A percentile compares a stretch with the other conserved stretches of the same genome.
Conservation (phyloP, 371 early-diverging fungal species). For the Polyrhizophydium stewartii region DNA sequence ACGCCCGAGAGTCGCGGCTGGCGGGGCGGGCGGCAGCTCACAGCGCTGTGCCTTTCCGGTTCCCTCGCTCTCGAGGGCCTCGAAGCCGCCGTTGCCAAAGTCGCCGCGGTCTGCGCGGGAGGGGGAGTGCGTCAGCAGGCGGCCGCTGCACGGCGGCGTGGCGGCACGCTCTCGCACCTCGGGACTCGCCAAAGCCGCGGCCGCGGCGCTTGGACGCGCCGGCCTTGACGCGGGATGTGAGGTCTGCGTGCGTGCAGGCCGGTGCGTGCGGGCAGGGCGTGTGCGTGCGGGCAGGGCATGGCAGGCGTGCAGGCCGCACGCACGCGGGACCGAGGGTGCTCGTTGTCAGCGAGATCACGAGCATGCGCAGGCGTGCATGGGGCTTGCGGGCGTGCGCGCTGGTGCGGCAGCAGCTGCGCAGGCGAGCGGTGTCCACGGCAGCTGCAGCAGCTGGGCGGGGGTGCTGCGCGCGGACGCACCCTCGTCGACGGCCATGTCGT, state of each 20-base stretch:
- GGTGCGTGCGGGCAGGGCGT: not conserved
- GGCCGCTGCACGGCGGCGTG: too few species aligned
- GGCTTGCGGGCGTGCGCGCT: too few species aligned
- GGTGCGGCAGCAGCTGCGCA: too few species aligned
- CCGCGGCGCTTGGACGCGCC: slow-evolving; percentile 36
- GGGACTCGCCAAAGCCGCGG: slow-evolving; percentile 30
- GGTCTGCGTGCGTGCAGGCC: slow-evolving; percentile 4
- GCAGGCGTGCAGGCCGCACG: too few species aligned
- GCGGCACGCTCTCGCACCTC: not conserved
- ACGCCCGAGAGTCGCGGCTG: not conserved
- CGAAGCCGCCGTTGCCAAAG: slow-evolving; percentile 25
- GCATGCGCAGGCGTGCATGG: too few species aligned
- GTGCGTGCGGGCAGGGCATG: too few species aligned
- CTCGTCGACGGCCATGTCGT: slow-evolving; percentile 57
- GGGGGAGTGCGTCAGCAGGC: too few species aligned
- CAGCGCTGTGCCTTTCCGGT: slow-evolving; percentile 29
- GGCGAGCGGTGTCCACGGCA: too few species aligned
- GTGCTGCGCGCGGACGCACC: slow-evolving; percentile 30
- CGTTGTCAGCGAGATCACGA: too few species aligned
- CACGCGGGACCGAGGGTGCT: too few species aligned
- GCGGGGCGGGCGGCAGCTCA: slow-evolving; percentile 5
- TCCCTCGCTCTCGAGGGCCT: slow-evolving; percentile 25
- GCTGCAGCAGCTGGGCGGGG: too few species aligned
- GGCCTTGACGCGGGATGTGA: slow-evolving; percentile 20
- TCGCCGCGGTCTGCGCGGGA: slow-evolving; percentile 6